phyloP scores from a whole-genome alignment of 148 eudicot genomes.

The Camellia granthamiana region DNA sequence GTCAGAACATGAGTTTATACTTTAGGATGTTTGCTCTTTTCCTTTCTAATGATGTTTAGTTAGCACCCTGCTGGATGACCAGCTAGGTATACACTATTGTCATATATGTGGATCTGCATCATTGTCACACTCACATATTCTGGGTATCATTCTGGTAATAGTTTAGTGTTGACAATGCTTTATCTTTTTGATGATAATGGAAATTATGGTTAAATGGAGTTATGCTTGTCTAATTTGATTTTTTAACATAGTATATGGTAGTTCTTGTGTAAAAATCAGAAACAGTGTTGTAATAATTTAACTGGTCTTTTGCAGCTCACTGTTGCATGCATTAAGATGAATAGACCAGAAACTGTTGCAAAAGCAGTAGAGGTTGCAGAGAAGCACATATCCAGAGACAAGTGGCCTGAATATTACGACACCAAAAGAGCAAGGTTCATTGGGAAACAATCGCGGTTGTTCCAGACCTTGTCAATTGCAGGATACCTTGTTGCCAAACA shows the following conservation, averaged over 20 bases:
- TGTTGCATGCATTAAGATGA: slow-evolving; percentile 79
- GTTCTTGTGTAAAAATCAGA: not conserved
- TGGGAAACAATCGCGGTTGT: slow-evolving; percentile 64
- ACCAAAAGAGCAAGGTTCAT: slow-evolving; percentile 64
- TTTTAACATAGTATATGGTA: not conserved
- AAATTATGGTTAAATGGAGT: not conserved
- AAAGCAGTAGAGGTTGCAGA: slow-evolving; percentile 62
- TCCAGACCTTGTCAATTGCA: slow-evolving; percentile 82
- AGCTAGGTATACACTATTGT: not conserved
- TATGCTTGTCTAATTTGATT: not conserved
- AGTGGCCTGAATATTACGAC: slow-evolving; percentile 89
- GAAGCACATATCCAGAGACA: slow-evolving; percentile 56
- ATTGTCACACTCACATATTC: not conserved
- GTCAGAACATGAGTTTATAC: not conserved
- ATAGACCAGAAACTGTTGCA: slow-evolving; percentile 64
- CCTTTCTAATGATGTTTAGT: not conserved
- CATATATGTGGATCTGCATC: not conserved
- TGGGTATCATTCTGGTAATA: no score
- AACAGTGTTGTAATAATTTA: not conserved
- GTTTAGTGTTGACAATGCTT: not conserved
- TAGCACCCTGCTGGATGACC: not conserved
- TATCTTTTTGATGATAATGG: not conserved
- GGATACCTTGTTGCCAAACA: slow-evolving; percentile 72
- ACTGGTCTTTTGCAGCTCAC: slow-evolving; percentile 48
- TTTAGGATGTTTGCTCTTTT: not conserved